A percentile compares a stretch with the other conserved stretches of the same genome.
Conservation (phyloP, 2,329 filamentous ascomycete species). For the Cercospora citrullina region DNA sequence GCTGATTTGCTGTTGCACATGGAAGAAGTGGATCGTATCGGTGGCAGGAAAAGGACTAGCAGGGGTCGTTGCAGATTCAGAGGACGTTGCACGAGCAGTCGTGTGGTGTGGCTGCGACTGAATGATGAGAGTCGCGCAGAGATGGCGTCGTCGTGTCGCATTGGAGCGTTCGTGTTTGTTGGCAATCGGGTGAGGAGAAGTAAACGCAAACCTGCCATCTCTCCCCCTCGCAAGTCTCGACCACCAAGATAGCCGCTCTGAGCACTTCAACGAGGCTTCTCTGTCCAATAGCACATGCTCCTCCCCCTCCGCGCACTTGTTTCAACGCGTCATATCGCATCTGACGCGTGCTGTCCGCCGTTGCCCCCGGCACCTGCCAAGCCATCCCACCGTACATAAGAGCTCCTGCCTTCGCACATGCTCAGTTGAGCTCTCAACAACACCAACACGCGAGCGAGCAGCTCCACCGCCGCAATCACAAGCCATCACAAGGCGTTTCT, state of each 20-base stretch:
- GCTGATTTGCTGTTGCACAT: not conserved
- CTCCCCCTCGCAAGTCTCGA: not conserved
- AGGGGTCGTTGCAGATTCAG: not conserved
- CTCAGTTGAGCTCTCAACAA: conserved; percentile 6
- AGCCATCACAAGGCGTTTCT: not conserved
- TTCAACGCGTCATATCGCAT: not conserved
- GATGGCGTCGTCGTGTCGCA: not conserved
- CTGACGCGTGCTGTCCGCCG: not conserved
- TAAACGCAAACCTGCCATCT: not conserved
- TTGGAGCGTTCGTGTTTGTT: not conserved
- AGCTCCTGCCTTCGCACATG: not conserved
- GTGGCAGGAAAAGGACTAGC: not conserved
- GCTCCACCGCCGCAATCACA: not conserved
- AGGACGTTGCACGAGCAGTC: not conserved
- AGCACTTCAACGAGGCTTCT: not conserved
- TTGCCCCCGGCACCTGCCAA: not conserved
- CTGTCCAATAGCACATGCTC: not conserved
- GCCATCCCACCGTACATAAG: not conserved
- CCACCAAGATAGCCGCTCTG: not conserved
- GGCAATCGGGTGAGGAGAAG: not conserved
- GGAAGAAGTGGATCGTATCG: not conserved
- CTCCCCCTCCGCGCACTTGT: not conserved
- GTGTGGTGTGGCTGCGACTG: not conserved
- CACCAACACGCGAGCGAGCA: not conserved
- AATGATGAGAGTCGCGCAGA: not conserved